Conservation (phyloP, 352 stramenopile genomes). For the Globisporangium ultimum region DNA sequence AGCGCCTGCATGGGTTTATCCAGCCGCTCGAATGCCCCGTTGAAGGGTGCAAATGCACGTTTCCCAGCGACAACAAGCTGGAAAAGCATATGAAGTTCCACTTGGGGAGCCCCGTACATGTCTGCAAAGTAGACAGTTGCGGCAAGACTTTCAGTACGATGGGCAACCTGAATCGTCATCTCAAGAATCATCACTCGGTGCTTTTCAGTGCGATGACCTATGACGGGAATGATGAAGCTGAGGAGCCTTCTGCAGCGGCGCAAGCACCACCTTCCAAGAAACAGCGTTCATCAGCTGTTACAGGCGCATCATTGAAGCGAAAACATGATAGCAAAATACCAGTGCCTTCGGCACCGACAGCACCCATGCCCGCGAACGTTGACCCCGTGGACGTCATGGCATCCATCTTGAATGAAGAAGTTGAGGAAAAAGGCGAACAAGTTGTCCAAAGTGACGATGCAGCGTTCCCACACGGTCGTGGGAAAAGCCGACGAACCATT, state of each 20-base stretch:
- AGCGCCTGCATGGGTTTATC: slow-evolving; percentile 43
- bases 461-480: neutral
- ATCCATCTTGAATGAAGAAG: slow-evolving; percentile 12
- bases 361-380: neutral
- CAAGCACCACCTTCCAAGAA: no score
- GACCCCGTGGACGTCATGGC: slow-evolving; percentile 9
- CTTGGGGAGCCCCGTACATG: slow-evolving; percentile 33
- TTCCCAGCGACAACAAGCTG: slow-evolving; percentile 42
- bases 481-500: slow-evolving; percentile 8
- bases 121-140: slow-evolving; percentile 38
- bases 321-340: neutral
- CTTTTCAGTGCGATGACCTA: no score
- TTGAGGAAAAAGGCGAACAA: slow-evolving; percentile 4
- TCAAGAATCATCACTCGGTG: slow-evolving; percentile 34
- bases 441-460: neutral
- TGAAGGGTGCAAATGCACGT: slow-evolving; percentile 31
- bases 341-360: neutral
- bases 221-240: no score
- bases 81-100: slow-evolving; percentile 53
- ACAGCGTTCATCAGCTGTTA: no score
- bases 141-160: slow-evolving; percentile 61
- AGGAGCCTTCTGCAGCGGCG: no score
- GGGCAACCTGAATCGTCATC: slow-evolving; percentile 54
- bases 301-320: no score
- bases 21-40: slow-evolving; percentile 36